Evolutionary conservation across 2,329 filamentous ascomycete species (phyloP), one percentile per base, ranked within the genome.

Genomic region (Ramularia collo-cygni): DNA sequence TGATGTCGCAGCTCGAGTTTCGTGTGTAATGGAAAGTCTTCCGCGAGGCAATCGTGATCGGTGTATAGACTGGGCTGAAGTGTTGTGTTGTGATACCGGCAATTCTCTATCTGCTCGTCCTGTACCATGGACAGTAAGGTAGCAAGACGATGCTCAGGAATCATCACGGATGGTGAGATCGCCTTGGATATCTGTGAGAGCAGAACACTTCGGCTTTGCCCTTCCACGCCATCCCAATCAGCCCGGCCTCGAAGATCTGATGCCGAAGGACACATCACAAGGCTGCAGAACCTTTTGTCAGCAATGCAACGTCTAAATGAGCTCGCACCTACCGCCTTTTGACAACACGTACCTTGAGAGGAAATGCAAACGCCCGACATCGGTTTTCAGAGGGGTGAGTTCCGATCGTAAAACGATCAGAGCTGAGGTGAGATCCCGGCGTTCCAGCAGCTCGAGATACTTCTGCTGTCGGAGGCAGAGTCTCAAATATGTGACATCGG

Each of bases 151-250:
- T 92, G 85, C 57, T 95, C 86, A 1, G 92, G 92, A 39, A 98
- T 83, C 89, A 98, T 96, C 31, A 95, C 85, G 3, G 88, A 92
- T 0, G 92, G 90, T 1, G 92, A 95, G 61, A 98, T 94, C 41
- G 79, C 95, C 69, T 75, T 86, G 16, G 89, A 95, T 24, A 96
- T 68, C 44, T 92, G 79, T 1, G 85, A 86, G 14, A 96, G 74
- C 3, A 96, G 66, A 12, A 72, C 68, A 48, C 79, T 78, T 47
- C 90, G 79, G 29, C 88, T 95, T 41, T 77, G 67, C 29, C 84
- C 86, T 30, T 75, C 65, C 1, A 87, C 82, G 10, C 87, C 88
- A 59, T 94, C 86, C 89, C 90, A 96, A 8, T 77, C 74, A 1
- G 89, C 85, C 62, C 85, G 85, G 4, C 64, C 60, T 61, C 80